phyloP scores from a whole-genome alignment of 1,139 yeast species.

The Sugiyamaella neomexicana region DNA sequence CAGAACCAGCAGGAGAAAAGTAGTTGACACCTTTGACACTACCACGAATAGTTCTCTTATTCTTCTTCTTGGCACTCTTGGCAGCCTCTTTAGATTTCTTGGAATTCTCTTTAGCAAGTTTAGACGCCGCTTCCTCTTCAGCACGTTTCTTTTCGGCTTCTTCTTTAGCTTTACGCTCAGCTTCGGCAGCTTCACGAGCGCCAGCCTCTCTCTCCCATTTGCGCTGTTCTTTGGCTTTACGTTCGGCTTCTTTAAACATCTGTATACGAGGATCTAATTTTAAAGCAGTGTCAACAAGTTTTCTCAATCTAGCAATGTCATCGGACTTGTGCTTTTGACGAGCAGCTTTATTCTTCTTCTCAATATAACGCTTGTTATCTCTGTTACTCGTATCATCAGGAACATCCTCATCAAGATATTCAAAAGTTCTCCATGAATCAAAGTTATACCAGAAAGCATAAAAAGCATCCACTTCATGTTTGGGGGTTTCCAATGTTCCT shows the following conservation, averaged over 20 bases:
- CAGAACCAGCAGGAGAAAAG: slow-evolving; percentile 69
- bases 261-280: slow-evolving; percentile 93
- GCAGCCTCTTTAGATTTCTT: slow-evolving; percentile 98
- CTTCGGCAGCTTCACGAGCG: slow-evolving; percentile 92
- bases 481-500: slow-evolving; percentile 67
- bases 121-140: slow-evolving; percentile 67
- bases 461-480: slow-evolving; percentile 84
- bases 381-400: slow-evolving; percentile 99
- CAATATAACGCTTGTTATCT: slow-evolving; percentile 98
- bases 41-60: slow-evolving; percentile 86
- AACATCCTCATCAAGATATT: slow-evolving; percentile 97
- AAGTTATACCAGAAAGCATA: slow-evolving; percentile 92
- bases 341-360: slow-evolving; percentile 93
- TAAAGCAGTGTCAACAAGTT: slow-evolving; percentile 84
- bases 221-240: slow-evolving; percentile 89
- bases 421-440: slow-evolving; percentile 98
- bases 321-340: slow-evolving; percentile 98
- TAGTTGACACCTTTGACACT: slow-evolving; percentile 81
- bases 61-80: slow-evolving; percentile 95
- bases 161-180: slow-evolving; percentile 75
- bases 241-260: slow-evolving; percentile 88
- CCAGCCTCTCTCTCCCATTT: slow-evolving; percentile 99
- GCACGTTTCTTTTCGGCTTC: slow-evolving; percentile 83
- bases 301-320: slow-evolving; percentile 87
- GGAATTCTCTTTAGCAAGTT: slow-evolving; percentile 58